Conservation (phyloP, 1,284 basidiomycete species). For the Ganoderma leucocontextum region DNA sequence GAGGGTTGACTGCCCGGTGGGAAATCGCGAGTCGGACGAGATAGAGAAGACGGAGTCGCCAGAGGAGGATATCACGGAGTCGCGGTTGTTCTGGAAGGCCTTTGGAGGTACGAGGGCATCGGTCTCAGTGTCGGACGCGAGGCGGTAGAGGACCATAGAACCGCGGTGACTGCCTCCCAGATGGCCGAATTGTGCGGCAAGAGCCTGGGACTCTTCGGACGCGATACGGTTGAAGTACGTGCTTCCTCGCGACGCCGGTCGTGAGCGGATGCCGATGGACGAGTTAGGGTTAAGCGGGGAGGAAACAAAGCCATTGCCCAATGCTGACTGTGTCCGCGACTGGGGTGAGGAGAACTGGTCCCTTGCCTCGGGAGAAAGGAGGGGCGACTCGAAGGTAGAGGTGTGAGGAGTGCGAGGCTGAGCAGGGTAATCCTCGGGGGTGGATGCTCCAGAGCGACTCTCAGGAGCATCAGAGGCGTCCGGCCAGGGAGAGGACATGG, state of each 20-base stretch:
- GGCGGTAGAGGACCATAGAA: constrained; percentile 74
- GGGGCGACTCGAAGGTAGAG: constrained; percentile 41
- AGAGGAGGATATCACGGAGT: constrained; percentile 53
- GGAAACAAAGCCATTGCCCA: constrained; percentile 48
- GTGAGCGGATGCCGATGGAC: constrained; percentile 37
- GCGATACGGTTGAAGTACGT: constrained; percentile 37
- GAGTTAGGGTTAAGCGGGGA: constrained; percentile 59
- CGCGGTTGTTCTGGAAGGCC: constrained; percentile 40
- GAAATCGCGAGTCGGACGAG: constrained; percentile 71
- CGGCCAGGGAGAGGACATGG: constrained; percentile 40
- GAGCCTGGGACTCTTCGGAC: constrained; percentile 57
- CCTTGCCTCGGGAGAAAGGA: constrained; percentile 37
- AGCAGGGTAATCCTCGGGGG: constrained; percentile 33
- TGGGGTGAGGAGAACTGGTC: constrained; percentile 31
- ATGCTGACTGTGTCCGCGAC: constrained; percentile 44
- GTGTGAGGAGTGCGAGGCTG: constrained; percentile 39
- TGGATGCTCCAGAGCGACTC: constrained; percentile 34
- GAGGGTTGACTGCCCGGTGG: constrained; percentile 48
- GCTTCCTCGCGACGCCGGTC: constrained; percentile 38
- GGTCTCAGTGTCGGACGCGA: constrained; percentile 53
- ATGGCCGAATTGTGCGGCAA: constrained; percentile 41
- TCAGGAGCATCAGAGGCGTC: constrained; percentile 33
- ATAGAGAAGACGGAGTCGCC: constrained; percentile 62
- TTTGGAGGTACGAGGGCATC: constrained; percentile 44
- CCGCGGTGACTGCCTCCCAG: constrained; percentile 47